These are phyloP conservation scores for Staphylotrichum longicolle DNA, from an alignment of 495 filamentous ascomycete species.

Conservation along the genomic window DNA sequence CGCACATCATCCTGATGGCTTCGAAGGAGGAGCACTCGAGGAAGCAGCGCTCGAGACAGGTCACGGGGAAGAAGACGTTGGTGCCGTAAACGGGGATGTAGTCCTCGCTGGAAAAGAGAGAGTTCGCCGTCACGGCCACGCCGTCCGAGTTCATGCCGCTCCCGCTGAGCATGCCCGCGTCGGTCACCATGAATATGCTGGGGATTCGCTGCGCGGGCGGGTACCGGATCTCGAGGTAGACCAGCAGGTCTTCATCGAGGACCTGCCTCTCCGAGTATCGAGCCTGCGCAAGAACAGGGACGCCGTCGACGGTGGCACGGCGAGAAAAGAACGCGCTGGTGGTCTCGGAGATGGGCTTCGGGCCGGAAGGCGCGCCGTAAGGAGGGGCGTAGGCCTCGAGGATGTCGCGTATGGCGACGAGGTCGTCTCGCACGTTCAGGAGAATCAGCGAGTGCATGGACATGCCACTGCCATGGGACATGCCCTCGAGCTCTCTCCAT, in stretches of 20 bases:
- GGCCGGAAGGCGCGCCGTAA: neutral
- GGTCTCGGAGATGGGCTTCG: neutral
- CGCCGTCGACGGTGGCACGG: neutral
- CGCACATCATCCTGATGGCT: no score
- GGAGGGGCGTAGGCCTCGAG: neutral
- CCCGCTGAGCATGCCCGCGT: conserved; percentile 33
- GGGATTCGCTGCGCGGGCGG: conserved; percentile 19
- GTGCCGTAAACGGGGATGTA: neutral
- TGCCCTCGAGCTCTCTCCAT: conserved; percentile 1
- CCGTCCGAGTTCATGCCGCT: conserved; percentile 33
- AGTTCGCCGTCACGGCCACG: conserved; percentile 27
- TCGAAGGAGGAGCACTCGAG: neutral
- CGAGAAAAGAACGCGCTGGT: conserved; percentile 12
- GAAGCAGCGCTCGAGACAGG: neutral
- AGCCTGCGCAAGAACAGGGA: conserved; percentile 2
- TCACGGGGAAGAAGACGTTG: neutral
- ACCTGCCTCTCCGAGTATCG: conserved; percentile 16
- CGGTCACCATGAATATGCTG: conserved; percentile 31
- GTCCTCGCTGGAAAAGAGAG: conserved; percentile 18
- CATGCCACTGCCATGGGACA: neutral
- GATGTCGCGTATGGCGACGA: neutral
- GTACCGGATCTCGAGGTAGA: conserved; percentile 33
- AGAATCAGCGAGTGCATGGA: neutral
- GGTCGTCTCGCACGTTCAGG: conserved; percentile 11
- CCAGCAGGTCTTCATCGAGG: conserved; percentile 19